Base-by-base conservation (phyloP, 495 filamentous ascomycete genomes). In the Platismatia glauca region DNA sequence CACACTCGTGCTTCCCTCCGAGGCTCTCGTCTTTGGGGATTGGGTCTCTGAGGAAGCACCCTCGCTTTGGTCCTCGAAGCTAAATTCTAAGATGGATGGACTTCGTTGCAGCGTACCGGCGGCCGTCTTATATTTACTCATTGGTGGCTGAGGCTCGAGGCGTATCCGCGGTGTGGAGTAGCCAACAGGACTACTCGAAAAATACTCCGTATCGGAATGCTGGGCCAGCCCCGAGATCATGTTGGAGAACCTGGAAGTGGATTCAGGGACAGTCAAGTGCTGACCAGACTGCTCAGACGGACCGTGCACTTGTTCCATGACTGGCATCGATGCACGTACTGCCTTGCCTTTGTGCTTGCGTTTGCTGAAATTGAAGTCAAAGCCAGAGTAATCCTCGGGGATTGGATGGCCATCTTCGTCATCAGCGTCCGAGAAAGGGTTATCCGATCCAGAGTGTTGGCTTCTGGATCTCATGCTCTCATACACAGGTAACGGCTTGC, bases 151-250 rank as follows among this genome's bases (percentile, higher is more conserved):
- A 37, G 71, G 68, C 29, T 72, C 67, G 7, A 73, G 57, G 20
- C 67, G 64, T 39, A 69, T 61, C 8, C 67, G 66, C 18, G 73
- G 73, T 13, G 74, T 76, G 18, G 74, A 76, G 37, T 68, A 66
- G 20, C 61, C 70, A 8, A 67, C 34, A 13, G 73, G 74, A 57
- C 69, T 72, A 37, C 69, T 74, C 13, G 74, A 71, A 24, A 76
- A 68, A 6, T 64, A 58, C 8, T 55, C 55, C 58, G 68, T 66
- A 52, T 68, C 57, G 16, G 68, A 57, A 55, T 70, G 59, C 56
- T 70, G 66, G 29, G 39, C 55, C 43, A 68, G 59, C n/a, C 66
- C 63, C 22, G 66, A 68, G 35, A 70, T 39, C 35, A 15, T 57
- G 29, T 50, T 63, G 15, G 57, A 62, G 39, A 69, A 67, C 16